A percentile compares a stretch with the other conserved stretches of the same genome.
Evolutionary conservation across 2,329 filamentous ascomycete species (phyloP).

Genomic region (Scopulariopsis brevicaulis): DNA sequence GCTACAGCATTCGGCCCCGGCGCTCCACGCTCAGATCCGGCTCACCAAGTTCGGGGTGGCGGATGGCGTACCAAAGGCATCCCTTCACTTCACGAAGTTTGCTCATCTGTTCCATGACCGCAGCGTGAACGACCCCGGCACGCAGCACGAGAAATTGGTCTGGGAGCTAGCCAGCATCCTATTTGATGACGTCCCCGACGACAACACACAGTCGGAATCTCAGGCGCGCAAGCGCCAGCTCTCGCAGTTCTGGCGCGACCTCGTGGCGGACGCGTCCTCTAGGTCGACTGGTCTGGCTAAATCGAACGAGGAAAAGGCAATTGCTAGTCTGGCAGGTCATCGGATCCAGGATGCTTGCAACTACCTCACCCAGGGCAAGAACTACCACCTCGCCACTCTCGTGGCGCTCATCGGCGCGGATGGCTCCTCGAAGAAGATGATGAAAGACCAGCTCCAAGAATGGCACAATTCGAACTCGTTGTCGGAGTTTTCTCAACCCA

Average conservation of each 20-base stretch:
- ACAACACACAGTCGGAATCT: constrained; percentile 24
- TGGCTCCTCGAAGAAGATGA: constrained; percentile 57
- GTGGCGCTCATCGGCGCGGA: constrained; percentile 73
- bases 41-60: constrained; percentile 40
- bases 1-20: constrained; percentile 41
- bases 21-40: constrained; percentile 42
- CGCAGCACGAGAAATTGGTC: constrained; percentile 57
- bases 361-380: constrained; percentile 59
- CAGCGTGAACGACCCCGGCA: constrained; percentile 29
- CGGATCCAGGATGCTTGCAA: constrained; percentile 76
- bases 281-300: constrained; percentile 45
- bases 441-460: constrained; percentile 67
- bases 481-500: constrained; percentile 74
- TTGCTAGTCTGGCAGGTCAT: constrained; percentile 69
- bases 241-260: constrained; percentile 52
- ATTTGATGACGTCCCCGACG: constrained; percentile 57
- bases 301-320: constrained; percentile 69
- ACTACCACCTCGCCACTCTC: constrained; percentile 77
- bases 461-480: constrained; percentile 79
- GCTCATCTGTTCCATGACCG: constrained; percentile 27
- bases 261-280: constrained; percentile 50
- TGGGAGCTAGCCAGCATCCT: constrained; percentile 84
- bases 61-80: constrained; percentile 49
- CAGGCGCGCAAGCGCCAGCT: constrained; percentile 49
- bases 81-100: constrained; percentile 24